Base-by-base conservation (phyloP, 345 rosid genomes). In the Populus simonii region DNA sequence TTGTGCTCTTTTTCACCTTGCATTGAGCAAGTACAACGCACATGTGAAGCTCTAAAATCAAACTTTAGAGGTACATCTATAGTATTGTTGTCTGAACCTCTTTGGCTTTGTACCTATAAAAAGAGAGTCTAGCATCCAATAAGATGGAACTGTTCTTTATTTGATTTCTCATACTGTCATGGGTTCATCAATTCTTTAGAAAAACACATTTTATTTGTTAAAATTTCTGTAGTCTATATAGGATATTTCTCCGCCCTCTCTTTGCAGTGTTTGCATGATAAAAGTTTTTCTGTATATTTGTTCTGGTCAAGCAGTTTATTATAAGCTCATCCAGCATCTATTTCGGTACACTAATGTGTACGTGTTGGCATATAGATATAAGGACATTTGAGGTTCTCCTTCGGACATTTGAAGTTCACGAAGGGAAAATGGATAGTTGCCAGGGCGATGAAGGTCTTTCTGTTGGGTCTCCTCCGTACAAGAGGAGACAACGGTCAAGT, bases 1-100 rank as follows among this genome's bases (percentile, higher is more conserved):
- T 57, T 93, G 53, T 96, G 99, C 81, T 92, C 98, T 36, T 96
- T 96, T 87, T 93, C 98, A 29, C 99, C 98, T 13, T 96, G 99
- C 84, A 92, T 93, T 61, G 98, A 96, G 83, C 97, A 96, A 91
- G 98, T 91, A 74, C 97, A 96, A 70, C 93, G 91, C 62, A 83
- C 95, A 31, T 96, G 94, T 80, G 98, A 96, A 85, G 87, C 88
- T 77, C 93, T 93, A 45, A 83, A 77, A 77, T 84, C 87, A 76
- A 82, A 88, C 70, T 93, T 93, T 84, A 91, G 92, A 16, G 97
- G 99, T 92, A 81, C 74, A 29, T 25, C 57, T 43, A 43, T 43
- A 10, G 18, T 70, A 31, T 59, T 33, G 41, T 53, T 29, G 7
- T 33, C 36, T 8, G 10, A 9, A 39, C 43, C 43, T 39, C 43